phyloP scores from a whole-genome alignment of 768 basidiomycete genomes.

The Termitomyces sp. region DNA sequence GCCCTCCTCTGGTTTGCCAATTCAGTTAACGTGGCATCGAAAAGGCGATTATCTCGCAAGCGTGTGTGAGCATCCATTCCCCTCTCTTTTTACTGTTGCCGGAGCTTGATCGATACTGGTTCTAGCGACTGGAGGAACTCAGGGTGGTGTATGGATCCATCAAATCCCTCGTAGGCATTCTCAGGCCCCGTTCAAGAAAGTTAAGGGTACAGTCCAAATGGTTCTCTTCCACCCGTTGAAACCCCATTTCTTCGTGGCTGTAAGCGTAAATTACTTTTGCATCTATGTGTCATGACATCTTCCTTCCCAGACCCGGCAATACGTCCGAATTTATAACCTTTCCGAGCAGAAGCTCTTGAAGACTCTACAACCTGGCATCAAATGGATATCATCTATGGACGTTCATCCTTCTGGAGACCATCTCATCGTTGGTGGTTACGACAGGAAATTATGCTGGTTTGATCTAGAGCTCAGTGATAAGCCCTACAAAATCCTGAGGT shows the following conservation, averaged over 20 bases:
- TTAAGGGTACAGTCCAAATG: slow-evolving; percentile 84
- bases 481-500: slow-evolving; percentile 96
- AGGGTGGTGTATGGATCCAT: slow-evolving; percentile 92
- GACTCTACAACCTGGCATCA: slow-evolving; percentile 91
- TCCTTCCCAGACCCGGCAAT: slow-evolving; percentile 79
- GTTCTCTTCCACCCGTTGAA: slow-evolving; percentile 93
- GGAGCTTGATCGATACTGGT: slow-evolving; percentile 7
- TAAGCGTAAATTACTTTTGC: slow-evolving; percentile 33
- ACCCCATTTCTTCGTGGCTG: slow-evolving; percentile 97
- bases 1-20: slow-evolving; percentile 60
- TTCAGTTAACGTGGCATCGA: slow-evolving; percentile 87
- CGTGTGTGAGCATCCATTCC: slow-evolving; percentile 71
- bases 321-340: slow-evolving; percentile 92
- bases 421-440: slow-evolving; percentile 95
- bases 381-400: slow-evolving; percentile 97
- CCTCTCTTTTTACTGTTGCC: slow-evolving; percentile 2
- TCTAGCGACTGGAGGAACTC: slow-evolving; percentile 58
- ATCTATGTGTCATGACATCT: slow-evolving; percentile 9
- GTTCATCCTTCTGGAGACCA: slow-evolving; percentile 95
- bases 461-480: slow-evolving; percentile 95
- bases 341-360: slow-evolving; percentile 90
- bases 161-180: slow-evolving; percentile 91
- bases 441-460: slow-evolving; percentile 98
- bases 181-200: slow-evolving; percentile 95
- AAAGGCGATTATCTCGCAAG: slow-evolving; percentile 94